These are phyloP conservation scores for Trichophyton benhamiae DNA, from an alignment of 2,329 filamentous ascomycete species.

Conservation along the genomic window DNA sequence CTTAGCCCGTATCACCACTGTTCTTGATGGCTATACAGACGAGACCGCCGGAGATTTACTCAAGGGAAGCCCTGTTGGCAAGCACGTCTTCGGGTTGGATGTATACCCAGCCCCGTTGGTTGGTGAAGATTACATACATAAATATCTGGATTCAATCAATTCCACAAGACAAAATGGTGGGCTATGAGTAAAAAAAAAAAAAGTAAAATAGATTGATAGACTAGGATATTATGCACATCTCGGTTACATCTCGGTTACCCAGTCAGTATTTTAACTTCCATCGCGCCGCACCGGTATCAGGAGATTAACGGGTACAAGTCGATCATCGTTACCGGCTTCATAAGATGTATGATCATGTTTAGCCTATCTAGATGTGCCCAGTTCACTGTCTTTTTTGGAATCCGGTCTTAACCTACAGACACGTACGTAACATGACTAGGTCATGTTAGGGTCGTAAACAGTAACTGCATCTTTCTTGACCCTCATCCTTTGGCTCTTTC, in stretches of 20 bases:
- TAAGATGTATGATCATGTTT: no score
- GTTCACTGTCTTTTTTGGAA: no score
- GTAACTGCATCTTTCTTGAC: conserved; percentile 28
- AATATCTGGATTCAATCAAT: neutral
- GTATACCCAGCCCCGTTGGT: neutral
- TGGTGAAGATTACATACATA: neutral
- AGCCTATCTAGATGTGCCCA: no score
- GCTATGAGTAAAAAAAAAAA: neutral
- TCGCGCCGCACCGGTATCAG: no score
- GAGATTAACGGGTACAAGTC: no score
- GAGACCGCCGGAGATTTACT: neutral
- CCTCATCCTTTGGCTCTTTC: conserved; percentile 22
- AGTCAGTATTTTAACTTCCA: neutral
- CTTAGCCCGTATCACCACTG: neutral
- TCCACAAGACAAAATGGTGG: neutral
- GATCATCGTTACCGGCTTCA: no score
- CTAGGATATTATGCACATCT: neutral
- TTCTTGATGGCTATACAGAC: conserved; percentile 1
- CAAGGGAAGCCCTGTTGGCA: neutral
- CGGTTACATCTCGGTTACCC: neutral
- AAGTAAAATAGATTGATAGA: neutral
- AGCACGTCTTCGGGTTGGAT: neutral
- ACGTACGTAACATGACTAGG: conserved; percentile 10
- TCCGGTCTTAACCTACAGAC: neutral
- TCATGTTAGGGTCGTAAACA: conserved; percentile 22